phyloP scores from a whole-genome alignment of 257 asterid species.

The Solanum etuberosum region DNA sequence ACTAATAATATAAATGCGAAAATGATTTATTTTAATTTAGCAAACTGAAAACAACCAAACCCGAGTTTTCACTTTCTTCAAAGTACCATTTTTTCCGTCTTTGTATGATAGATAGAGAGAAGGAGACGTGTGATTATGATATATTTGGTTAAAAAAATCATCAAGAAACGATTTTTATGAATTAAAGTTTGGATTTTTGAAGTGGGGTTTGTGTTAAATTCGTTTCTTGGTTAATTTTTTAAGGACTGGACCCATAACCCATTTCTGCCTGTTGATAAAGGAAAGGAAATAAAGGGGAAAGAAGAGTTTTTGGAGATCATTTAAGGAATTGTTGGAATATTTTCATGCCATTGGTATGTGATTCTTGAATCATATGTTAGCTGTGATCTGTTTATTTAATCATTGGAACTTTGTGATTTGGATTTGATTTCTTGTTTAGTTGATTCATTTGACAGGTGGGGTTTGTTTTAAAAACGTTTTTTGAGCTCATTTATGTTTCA shows the following conservation, averaged over 20 bases:
- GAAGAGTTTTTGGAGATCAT: not conserved
- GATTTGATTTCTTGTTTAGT: not conserved
- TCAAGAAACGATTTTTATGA: not conserved
- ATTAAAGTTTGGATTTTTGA: not conserved
- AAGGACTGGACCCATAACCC: not conserved
- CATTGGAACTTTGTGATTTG: not conserved
- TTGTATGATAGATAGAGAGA: not conserved
- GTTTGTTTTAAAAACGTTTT: not conserved
- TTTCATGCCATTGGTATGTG: not conserved
- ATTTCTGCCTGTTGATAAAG: not conserved
- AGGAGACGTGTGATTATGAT: not conserved
- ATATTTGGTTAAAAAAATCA: not conserved
- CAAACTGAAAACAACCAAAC: not conserved
- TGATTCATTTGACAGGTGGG: not conserved
- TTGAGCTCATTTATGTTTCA: not conserved
- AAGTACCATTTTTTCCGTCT: not conserved
- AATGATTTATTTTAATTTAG: not conserved
- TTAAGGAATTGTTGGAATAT: not conserved
- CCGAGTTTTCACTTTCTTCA: conserved; percentile 6
- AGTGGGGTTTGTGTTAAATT: not conserved
- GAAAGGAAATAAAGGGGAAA: not conserved
- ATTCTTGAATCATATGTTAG: not conserved
- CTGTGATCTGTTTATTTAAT: not conserved
- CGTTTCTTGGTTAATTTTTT: not conserved
- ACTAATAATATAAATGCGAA: not conserved